Evolutionary conservation across 352 stramenopile genomes (phyloP), one percentile per base, ranked within the genome.

Genomic region (Peronosclerospora sorghi): DNA sequence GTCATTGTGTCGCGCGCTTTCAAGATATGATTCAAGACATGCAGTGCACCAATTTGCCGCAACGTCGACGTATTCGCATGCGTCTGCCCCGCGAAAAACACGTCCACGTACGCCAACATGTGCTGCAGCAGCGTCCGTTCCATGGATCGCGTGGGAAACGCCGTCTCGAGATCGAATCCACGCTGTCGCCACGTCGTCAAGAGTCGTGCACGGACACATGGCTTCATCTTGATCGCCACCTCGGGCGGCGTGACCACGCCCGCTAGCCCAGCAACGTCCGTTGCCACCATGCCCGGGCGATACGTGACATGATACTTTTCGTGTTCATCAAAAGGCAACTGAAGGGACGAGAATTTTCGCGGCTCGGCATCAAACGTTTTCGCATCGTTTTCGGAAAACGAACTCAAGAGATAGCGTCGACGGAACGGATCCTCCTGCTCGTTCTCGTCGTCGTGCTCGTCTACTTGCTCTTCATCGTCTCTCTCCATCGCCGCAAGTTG

Each of bases 21-120:
- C n/a, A 86, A 21, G 1, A 89, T 56, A 53, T 89, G 77, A 51
- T 89, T 89, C 19, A 86, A 44, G 35, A 81, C 63, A 48, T 89
- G 77, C 77, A 89, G 86, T 0, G 71, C 73, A 14, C 59, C 72
- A 42, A 86, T 21, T 9, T 62, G 68, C 6, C 77, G 77, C 41
- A 89, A 45, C 14, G 45, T 61, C 15, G 48, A 35, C 7, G 69
- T 84, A 43, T 73, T 75, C 12, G 68, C 65, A 19, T 71, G 58
- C 27, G 74, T 84, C 41, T 89, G 77, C 12, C 67, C 71, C 20
- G 74, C 76, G 28, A 74, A 89, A 32, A 84, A 65, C 21, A 89
- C 64, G 43, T 89, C 77, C 10, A 56, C 58, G 48, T 89, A 89
- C 8, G 55, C 48, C 6, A 44, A 55, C 8, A 86, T 49, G 32